These are phyloP conservation scores for Vitis vinifera DNA, from an alignment of 164 flowering plant genomes.

Conservation along the genomic window ASM3070453v1 NC_081817.1:1291501-1292000, in stretches of 20 bases:
- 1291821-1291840: neutral
- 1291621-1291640: conserved; percentile 16
- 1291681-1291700: conserved; percentile 9
- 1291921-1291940: too few species aligned
- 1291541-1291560: neutral
- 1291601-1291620: conserved; percentile 1
- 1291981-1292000: too few species aligned
- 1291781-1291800: conserved; percentile 5
- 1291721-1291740: conserved; percentile 9
- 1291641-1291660: neutral
- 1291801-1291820: conserved; percentile 3
- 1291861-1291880: neutral
- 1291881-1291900: too few species aligned
- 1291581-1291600: neutral
- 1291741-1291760: conserved; percentile 16
- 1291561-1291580: neutral
- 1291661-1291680: neutral
- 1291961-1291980: too few species aligned
- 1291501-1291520: conserved; percentile 2
- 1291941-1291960: too few species aligned
- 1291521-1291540: conserved; percentile 1
- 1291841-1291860: neutral
- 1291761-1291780: conserved; percentile 13
- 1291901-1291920: too few species aligned
- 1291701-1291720: conserved; percentile 8